A percentile compares a stretch with the other conserved stretches of the same genome.
Evolutionary conservation across 2,329 filamentous ascomycete species (phyloP).

Genomic region (Aspergillus latus): DNA sequence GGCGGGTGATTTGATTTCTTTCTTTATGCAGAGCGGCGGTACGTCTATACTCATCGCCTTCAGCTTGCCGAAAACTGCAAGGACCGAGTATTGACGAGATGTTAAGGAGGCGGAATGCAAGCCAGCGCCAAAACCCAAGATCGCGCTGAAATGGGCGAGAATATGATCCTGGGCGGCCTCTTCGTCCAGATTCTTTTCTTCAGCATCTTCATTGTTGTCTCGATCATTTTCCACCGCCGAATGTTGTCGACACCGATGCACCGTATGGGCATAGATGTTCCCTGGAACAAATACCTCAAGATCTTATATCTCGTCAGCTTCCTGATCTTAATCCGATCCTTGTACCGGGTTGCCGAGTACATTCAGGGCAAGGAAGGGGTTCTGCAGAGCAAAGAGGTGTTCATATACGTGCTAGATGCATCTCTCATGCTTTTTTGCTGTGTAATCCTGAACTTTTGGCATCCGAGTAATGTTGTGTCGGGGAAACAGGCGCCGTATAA

Average conservation of each 20-base stretch:
- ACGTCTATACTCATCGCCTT: not conserved
- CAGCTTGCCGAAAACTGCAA: not conserved
- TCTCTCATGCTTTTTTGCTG: conserved; percentile 6
- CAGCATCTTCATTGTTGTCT: conserved; percentile 52
- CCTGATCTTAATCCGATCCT: conserved; percentile 22
- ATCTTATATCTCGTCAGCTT: conserved; percentile 17
- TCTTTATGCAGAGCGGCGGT: conserved; percentile 33
- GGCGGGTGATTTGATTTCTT: conserved; percentile 34
- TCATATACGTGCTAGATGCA: conserved; percentile 12
- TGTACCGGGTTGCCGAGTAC: conserved; percentile 24
- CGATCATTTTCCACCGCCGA: conserved; percentile 13
- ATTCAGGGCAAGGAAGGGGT: conserved; percentile 12
- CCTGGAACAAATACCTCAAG: conserved; percentile 16
- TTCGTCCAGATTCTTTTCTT: conserved; percentile 61
- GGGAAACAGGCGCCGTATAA: not conserved
- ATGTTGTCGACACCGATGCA: not conserved
- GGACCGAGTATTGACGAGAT: no score
- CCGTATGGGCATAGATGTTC: not conserved
- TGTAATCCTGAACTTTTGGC: conserved; percentile 1
- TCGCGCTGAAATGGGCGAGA: conserved; percentile 17
- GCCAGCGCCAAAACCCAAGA: conserved; percentile 8
- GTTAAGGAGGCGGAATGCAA: conserved; percentile 20
- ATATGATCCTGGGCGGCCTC: conserved; percentile 56
- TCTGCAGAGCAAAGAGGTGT: conserved; percentile 11
- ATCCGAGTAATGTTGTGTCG: not conserved